phyloP scores from a whole-genome alignment of 441 rosid genomes.

The Arabidopsis hybrid region DNA sequence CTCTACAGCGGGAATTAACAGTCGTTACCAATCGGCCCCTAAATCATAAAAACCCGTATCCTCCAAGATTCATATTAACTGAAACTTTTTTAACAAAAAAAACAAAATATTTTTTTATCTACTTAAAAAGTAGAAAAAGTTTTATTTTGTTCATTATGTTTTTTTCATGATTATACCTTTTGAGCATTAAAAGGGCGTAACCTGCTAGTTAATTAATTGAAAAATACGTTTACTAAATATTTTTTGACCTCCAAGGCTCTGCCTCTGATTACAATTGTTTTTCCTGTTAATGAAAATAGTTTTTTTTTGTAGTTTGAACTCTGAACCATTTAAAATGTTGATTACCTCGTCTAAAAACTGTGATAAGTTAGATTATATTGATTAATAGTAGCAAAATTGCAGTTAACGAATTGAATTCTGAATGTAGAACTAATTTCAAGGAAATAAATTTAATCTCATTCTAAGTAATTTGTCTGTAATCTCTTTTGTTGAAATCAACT shows the following conservation, averaged over 20 bases:
- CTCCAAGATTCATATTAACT: too few relatives aligned
- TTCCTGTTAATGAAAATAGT: background rate
- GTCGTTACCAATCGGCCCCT: too few relatives aligned
- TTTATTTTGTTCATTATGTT: background rate
- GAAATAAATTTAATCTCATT: background rate
- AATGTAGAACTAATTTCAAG: background rate
- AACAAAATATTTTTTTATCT: too few relatives aligned
- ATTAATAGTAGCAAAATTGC: too few relatives aligned
- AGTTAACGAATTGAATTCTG: background rate
- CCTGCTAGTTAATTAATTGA: conserved; percentile 19
- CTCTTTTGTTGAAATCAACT: background rate
- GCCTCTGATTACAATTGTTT: background rate
- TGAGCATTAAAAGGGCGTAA: conserved; percentile 5
- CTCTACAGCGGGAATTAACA: too few relatives aligned
- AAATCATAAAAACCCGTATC: background rate
- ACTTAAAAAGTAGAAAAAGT: background rate
- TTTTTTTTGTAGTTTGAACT: background rate
- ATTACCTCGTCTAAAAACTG: background rate
- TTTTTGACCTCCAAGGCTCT: background rate
- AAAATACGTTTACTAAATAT: conserved; percentile 10
- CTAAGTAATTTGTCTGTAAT: background rate
- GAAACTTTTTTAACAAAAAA: too few relatives aligned
- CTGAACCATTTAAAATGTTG: conserved; percentile 7
- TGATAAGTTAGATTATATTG: too few relatives aligned
- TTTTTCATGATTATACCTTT: conserved; percentile 23